Conservation (phyloP, 495 filamentous ascomycete genomes). For the Barbatosphaeria neglecta region DNA sequence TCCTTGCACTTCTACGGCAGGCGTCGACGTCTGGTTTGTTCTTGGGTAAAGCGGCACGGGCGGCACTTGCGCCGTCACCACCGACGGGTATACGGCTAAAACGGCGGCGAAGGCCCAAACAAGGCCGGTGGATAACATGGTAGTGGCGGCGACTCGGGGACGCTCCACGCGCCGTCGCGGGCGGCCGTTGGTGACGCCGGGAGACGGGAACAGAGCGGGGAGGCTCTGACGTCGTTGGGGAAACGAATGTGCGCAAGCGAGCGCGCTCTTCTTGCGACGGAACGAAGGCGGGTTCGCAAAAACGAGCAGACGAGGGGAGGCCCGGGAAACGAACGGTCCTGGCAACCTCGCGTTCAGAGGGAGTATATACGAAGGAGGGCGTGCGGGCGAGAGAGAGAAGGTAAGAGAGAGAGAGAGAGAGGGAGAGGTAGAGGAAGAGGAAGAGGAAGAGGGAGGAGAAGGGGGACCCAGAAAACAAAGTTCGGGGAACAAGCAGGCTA, state of each 20-base stretch:
- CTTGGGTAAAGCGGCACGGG: too few relatives aligned
- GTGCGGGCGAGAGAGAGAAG: neutral
- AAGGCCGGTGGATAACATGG: neutral
- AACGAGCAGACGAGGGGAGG: neutral
- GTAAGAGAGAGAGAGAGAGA: too few relatives aligned
- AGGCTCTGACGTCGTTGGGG: neutral
- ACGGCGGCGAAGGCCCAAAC: neutral
- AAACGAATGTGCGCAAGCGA: neutral
- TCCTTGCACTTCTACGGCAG: too few relatives aligned
- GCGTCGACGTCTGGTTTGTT: too few relatives aligned
- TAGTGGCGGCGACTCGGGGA: neutral
- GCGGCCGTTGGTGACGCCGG: neutral
- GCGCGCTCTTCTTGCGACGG: neutral
- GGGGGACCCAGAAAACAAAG: neutral
- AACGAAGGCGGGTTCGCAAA: neutral
- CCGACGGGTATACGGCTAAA: too few relatives aligned
- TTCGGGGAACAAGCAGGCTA: neutral
- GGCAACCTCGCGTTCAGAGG: neutral
- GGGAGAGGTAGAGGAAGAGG: neutral
- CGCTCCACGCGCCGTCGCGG: neutral
- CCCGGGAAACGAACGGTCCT: neutral
- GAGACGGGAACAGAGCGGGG: neutral
- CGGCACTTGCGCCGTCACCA: too few relatives aligned
- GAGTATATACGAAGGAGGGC: neutral
- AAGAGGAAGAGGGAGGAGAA: neutral